Evolutionary conservation across 2,329 filamentous ascomycete species (phyloP).

Genomic region (Talaromyces pinophilus): DNA sequence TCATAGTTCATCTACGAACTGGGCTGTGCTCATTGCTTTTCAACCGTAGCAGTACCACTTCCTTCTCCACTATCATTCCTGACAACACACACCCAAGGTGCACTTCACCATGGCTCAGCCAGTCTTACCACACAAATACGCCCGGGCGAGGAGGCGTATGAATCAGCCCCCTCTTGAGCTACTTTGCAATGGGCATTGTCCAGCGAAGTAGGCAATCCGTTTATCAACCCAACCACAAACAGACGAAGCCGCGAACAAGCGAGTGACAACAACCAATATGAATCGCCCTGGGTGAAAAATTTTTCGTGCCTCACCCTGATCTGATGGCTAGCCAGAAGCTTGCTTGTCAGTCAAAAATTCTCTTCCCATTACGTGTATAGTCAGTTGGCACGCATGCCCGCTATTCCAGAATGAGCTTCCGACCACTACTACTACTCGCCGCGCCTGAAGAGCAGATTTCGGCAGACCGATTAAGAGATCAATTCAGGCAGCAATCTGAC

Average conservation of each 20-base stretch:
- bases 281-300: background rate
- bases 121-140: background rate
- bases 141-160: constrained; percentile 1
- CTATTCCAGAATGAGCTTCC: background rate
- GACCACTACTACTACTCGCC: background rate
- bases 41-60: background rate
- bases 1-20: background rate
- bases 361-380: background rate
- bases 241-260: background rate
- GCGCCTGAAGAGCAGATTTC: background rate
- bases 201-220: too few relatives aligned
- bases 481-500: background rate
- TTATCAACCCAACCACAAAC: background rate
- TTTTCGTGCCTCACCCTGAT: background rate
- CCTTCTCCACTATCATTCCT: background rate
- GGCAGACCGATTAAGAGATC: background rate
- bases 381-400: background rate
- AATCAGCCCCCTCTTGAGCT: background rate
- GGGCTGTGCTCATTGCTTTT: background rate
- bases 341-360: background rate
- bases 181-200: background rate
- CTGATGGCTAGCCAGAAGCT: background rate
- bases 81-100: background rate
- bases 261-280: background rate
- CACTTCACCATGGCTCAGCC: background rate